phyloP scores from a whole-genome alignment of 75 land plant genomes.

The Azolla pinnata region DNA sequence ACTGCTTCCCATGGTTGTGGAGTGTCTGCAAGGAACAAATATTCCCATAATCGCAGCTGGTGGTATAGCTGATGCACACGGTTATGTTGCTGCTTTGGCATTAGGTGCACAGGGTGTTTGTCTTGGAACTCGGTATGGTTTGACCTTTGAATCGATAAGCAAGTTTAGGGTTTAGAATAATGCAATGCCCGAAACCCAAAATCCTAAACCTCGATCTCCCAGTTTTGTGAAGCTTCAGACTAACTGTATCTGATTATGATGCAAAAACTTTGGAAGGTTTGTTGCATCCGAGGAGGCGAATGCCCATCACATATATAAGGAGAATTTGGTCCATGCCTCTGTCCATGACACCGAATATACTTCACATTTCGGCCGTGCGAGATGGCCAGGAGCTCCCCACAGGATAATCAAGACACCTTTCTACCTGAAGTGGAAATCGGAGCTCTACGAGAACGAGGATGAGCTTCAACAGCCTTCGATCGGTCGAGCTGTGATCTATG shows the following conservation, averaged over 20 bases:
- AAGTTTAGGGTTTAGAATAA: too few species aligned
- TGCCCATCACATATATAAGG: slow-evolving; percentile 76
- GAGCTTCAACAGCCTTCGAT: slow-evolving; percentile 60
- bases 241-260: not conserved
- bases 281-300: slow-evolving; percentile 66
- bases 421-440: slow-evolving; percentile 40
- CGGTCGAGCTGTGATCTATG: slow-evolving; percentile 59
- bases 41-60: slow-evolving; percentile 88
- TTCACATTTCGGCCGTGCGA: slow-evolving; percentile 62
- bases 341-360: slow-evolving; percentile 52
- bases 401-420: slow-evolving; percentile 60
- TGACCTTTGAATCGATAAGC: too few species aligned
- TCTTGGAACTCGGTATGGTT: slow-evolving; percentile 81
- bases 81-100: slow-evolving; percentile 87
- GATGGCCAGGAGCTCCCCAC: slow-evolving; percentile 73
- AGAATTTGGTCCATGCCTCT: slow-evolving; percentile 39
- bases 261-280: slow-evolving; percentile 41
- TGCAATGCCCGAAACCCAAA: too few species aligned
- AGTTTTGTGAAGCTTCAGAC: too few species aligned
- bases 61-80: slow-evolving; percentile 75
- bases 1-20: slow-evolving; percentile 61
- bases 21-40: slow-evolving; percentile 35
- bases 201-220: too few species aligned
- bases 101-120: slow-evolving; percentile 84
- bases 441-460: slow-evolving; percentile 42